Evolutionary conservation across 306 rosid genomes (phyloP), one percentile per base, ranked within the genome.

Genomic region (Vachellia pachyceras): DNA sequence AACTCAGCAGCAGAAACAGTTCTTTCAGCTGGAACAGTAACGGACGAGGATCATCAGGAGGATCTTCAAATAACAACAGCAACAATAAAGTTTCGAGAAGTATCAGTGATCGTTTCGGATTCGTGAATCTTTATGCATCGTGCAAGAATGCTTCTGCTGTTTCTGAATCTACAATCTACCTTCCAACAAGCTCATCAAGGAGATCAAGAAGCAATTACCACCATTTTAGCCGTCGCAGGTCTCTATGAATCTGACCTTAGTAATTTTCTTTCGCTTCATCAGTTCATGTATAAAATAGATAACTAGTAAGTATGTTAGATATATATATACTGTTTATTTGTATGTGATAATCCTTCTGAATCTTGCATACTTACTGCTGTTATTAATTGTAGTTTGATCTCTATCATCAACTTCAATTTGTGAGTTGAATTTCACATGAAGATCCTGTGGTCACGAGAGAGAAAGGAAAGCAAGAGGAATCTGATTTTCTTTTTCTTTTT

Each of bases 91-190:
- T 82, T 11, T 60, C 91, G 0, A 87, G 93, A 67, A 91, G 90
- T 79, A 11, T 86, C 13, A 86, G 90, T 75, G 91, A 86, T 44
- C 87, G 89, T 67, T 76, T 91, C 70, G 90, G 88, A 5, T 86
- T 89, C 22, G 46, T 86, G 49, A 85, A 67, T 46, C 80, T 88
- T 18, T 72, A 88, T 41, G 25, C 87, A 40, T 83, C 90, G 49
- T 91, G 95, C 76, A 91, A 87, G 83, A 84, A 84, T 58, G 84
- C 88, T 50, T 82, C 86, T 66, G 80, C 80, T 1, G 83, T 89
- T 60, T 85, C 90, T 52, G 89, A 86, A 22, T 91, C 93, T 29
- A 77, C 87, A 69, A 60, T 87, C 18, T 75, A 81, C 39, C 84
- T 83, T 54, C 91, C 91, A 66, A 87, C 91, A 66, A 87, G 78